Evolutionary conservation across 169 alveolate species (phyloP).

Genomic region (Plasmodium ovale): DNA sequence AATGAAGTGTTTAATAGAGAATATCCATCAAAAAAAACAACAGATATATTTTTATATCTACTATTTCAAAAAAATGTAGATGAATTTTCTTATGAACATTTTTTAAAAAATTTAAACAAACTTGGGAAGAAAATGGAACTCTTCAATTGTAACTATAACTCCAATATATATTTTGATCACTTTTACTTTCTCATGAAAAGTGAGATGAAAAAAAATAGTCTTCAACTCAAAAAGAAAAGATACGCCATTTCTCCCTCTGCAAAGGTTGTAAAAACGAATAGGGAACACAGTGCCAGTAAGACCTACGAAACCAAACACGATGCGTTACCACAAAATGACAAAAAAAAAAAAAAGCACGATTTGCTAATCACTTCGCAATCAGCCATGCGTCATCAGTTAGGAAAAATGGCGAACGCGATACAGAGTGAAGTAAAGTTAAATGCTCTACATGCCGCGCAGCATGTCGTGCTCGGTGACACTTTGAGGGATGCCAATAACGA

Average conservation of each 20-base stretch:
- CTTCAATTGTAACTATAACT: constrained; percentile 33
- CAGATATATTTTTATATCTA: constrained; percentile 53
- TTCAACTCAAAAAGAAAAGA: constrained; percentile 31
- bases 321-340: constrained; percentile 13
- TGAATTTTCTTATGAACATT: constrained; percentile 66
- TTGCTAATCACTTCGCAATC: background rate
- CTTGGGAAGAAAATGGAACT: constrained; percentile 59
- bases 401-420: background rate
- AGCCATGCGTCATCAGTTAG: no score
- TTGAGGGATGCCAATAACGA: no score
- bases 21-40: constrained; percentile 66
- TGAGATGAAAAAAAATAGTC: constrained; percentile 54
- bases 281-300: constrained; percentile 9
- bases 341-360: no score
- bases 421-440: background rate
- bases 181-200: constrained; percentile 62
- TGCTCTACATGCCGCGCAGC: no score
- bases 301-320: constrained; percentile 7
- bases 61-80: constrained; percentile 62
- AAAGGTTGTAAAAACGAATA: constrained; percentile 27
- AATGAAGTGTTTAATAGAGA: constrained; percentile 66
- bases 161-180: constrained; percentile 66
- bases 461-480: no score
- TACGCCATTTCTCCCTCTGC: background rate
- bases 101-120: constrained; percentile 31